A percentile compares a stretch with the other conserved stretches of the same genome.
Conservation (phyloP, 148 eudicot species). For the Chenopodium suecicum region DNA sequence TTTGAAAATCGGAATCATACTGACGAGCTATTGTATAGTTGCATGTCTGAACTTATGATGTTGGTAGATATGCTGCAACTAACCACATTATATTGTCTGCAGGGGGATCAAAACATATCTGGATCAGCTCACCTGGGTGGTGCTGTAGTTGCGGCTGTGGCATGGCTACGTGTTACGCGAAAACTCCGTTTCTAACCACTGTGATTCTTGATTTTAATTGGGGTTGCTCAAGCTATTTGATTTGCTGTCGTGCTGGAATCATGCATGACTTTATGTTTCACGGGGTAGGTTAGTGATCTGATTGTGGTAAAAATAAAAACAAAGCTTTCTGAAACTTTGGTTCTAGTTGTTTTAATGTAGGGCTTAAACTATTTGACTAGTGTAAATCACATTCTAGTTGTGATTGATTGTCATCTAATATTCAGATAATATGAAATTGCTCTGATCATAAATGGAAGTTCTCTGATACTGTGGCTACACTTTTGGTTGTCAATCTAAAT, state of each 20-base stretch:
- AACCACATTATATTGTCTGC: constrained; percentile 19
- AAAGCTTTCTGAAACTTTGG: neutral
- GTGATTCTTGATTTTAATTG: neutral
- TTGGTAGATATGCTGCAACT: neutral
- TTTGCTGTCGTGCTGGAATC: neutral
- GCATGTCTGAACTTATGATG: neutral
- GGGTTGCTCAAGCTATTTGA: neutral
- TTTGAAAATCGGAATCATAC: neutral
- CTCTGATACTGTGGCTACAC: neutral
- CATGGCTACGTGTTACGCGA: constrained; percentile 51
- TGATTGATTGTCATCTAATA: neutral
- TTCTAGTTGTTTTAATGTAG: neutral
- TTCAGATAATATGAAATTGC: neutral
- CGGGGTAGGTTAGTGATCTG: neutral
- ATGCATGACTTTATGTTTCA: neutral
- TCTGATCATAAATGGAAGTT: neutral
- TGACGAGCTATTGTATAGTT: neutral
- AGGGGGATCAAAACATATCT: constrained; percentile 69
- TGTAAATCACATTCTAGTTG: neutral
- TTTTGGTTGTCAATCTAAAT: neutral
- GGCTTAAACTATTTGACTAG: neutral
- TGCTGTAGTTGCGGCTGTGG: constrained; percentile 66
- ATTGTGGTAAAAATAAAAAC: neutral
- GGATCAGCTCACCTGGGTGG: constrained; percentile 90
- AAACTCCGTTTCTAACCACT: constrained; percentile 38